phyloP scores from a whole-genome alignment of 2,329 filamentous ascomycete species.

The Macrophomina tecta region DNA sequence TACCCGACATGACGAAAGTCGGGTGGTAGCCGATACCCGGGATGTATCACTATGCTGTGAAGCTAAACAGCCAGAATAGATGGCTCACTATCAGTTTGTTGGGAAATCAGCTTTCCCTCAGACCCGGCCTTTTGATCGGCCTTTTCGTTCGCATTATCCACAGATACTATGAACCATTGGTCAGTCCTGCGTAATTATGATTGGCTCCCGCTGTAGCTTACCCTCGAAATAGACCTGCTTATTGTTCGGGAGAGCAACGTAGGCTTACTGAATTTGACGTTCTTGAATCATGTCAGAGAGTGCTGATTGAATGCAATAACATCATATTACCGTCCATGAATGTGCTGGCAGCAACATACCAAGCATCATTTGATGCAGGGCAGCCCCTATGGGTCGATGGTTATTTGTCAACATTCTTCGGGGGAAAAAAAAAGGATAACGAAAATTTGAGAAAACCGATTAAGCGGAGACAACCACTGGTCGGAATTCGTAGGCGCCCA shows the following conservation, averaged over 20 bases:
- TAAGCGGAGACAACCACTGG: not conserved
- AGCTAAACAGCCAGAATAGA: too few relatives aligned
- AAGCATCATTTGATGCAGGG: conserved; percentile 5
- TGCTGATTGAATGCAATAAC: not conserved
- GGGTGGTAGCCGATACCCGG: conserved; percentile 9
- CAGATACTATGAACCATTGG: not conserved
- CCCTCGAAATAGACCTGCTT: conserved; percentile 1
- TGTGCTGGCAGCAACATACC: conserved; percentile 26
- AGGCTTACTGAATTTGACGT: not conserved
- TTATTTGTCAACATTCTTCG: too few relatives aligned
- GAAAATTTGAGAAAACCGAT: too few relatives aligned
- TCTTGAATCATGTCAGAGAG: not conserved
- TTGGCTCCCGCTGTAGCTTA: not conserved
- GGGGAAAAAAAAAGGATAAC: too few relatives aligned
- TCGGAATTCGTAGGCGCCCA: conserved; percentile 7
- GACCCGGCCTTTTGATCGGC: not conserved
- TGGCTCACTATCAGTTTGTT: too few relatives aligned
- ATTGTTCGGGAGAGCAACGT: not conserved
- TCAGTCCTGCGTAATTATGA: too few relatives aligned
- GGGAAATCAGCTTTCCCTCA: too few relatives aligned
- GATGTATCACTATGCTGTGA: too few relatives aligned
- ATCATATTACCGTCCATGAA: conserved; percentile 1
- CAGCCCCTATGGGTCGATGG: not conserved
- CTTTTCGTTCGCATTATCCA: not conserved
- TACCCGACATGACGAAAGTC: conserved; percentile 31